phyloP scores from a whole-genome alignment of 2,329 filamentous ascomycete genomes.

The Cryphonectria nitschkei region DNA sequence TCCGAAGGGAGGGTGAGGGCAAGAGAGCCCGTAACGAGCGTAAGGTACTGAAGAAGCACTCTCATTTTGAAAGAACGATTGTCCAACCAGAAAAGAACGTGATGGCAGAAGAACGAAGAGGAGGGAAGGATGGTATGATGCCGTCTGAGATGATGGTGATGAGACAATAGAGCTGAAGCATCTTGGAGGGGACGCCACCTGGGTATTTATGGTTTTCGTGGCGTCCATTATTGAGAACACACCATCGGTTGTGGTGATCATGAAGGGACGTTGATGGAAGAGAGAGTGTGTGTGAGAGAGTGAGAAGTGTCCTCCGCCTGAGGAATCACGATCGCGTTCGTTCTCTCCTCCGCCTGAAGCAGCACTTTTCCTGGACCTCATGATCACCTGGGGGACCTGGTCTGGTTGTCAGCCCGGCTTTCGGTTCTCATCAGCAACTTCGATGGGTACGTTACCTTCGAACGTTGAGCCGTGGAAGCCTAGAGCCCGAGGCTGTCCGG shows the following conservation, averaged over 20 bases:
- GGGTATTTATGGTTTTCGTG: conserved; percentile 17
- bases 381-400: neutral
- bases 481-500: neutral
- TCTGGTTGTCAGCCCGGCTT: neutral
- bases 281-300: neutral
- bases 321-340: neutral
- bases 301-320: neutral
- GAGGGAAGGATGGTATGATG: conserved; percentile 2
- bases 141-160: neutral
- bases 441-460: neutral
- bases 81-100: conserved; percentile 9
- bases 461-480: neutral
- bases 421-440: neutral
- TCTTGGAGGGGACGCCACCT: neutral
- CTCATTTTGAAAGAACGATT: conserved; percentile 19
- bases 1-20: conserved; percentile 19
- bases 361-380: neutral
- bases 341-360: neutral
- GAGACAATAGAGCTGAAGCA: neutral
- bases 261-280: neutral
- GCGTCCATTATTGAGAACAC: neutral
- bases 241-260: neutral
- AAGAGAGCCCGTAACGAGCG: conserved; percentile 21
- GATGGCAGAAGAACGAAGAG: conserved; percentile 26
- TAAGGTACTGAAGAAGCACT: conserved; percentile 11